phyloP scores from a whole-genome alignment of 495 filamentous ascomycete species.

The Talaromyces ruber region DNA sequence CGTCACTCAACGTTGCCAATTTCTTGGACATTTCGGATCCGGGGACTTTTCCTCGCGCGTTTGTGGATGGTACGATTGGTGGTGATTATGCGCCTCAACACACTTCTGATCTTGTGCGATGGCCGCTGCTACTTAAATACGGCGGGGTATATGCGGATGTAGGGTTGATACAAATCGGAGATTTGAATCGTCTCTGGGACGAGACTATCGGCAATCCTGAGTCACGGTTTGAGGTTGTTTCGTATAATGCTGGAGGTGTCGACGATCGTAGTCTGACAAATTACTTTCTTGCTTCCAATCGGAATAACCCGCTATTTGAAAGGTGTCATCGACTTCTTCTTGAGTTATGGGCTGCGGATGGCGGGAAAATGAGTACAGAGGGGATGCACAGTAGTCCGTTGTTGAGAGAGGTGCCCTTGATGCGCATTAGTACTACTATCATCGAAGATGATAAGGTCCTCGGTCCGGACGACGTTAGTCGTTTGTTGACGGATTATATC shows the following conservation, averaged over 20 bases:
- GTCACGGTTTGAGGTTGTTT: constrained; percentile 39
- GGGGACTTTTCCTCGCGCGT: constrained; percentile 36
- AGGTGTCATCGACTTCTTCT: constrained; percentile 42
- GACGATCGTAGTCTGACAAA: constrained; percentile 31
- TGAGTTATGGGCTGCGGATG: constrained; percentile 38
- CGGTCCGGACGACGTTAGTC: constrained; percentile 21
- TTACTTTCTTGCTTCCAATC: constrained; percentile 36
- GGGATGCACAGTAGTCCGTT: constrained; percentile 42
- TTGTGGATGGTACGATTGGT: constrained; percentile 33
- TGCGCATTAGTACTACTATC: constrained; percentile 18
- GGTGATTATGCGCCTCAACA: constrained; percentile 43
- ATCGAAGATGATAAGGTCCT: constrained; percentile 16
- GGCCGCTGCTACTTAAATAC: constrained; percentile 43
- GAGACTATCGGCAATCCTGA: constrained; percentile 32
- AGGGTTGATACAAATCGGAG: constrained; percentile 46
- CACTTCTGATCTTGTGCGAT: constrained; percentile 48
- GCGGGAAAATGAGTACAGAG: constrained; percentile 38
- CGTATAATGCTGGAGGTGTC: constrained; percentile 29
- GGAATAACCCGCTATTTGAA: constrained; percentile 35
- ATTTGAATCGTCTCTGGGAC: constrained; percentile 42
- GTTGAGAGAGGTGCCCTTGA: constrained; percentile 30
- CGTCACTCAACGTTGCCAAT: constrained; percentile 34
- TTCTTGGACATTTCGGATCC: constrained; percentile 38
- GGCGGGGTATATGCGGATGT: constrained; percentile 51
- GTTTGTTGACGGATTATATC: constrained; percentile 43